phyloP scores from a whole-genome alignment of 331 rosid species.

The Acacia pycnantha region DNA sequence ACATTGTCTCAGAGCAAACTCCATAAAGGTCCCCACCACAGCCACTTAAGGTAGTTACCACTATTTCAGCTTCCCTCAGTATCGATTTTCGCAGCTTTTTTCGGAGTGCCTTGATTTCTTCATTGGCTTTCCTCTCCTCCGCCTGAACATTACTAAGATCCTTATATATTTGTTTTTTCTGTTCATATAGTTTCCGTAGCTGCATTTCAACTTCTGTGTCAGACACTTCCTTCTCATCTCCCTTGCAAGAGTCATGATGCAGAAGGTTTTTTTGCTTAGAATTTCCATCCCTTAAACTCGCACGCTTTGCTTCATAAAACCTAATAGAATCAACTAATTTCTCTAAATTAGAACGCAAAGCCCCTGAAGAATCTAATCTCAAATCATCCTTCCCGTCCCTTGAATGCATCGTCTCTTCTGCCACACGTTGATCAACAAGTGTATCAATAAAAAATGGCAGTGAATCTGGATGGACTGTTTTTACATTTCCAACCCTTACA shows the following conservation, averaged over 20 bases:
- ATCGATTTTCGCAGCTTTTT: constrained; percentile 83
- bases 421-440: constrained; percentile 85
- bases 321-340: constrained; percentile 77
- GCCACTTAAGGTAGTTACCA: constrained; percentile 92
- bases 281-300: constrained; percentile 64
- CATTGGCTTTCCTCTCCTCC: constrained; percentile 75
- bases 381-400: constrained; percentile 51
- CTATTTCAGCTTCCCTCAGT: constrained; percentile 88
- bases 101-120: constrained; percentile 69
- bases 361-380: constrained; percentile 48
- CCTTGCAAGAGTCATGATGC: constrained; percentile 41
- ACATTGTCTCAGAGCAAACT: constrained; percentile 81
- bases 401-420: constrained; percentile 66
- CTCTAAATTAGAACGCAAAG: constrained; percentile 75
- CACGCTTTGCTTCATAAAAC: constrained; percentile 78
- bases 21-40: constrained; percentile 90
- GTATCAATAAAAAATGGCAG: constrained; percentile 90
- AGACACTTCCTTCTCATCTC: constrained; percentile 64
- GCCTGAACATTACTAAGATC: constrained; percentile 77
- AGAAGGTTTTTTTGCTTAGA: constrained; percentile 43
- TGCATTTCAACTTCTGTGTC: constrained; percentile 56
- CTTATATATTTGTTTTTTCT: constrained; percentile 79
- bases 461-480: constrained; percentile 87
- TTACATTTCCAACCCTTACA: constrained; percentile 94
- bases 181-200: constrained; percentile 78